Percentiles rank a stretch among this genome's conserved stretches.
These are phyloP conservation scores for Septoria linicola DNA, from an alignment of 2,329 filamentous ascomycete genomes.

Conservation along the genomic window DNA sequence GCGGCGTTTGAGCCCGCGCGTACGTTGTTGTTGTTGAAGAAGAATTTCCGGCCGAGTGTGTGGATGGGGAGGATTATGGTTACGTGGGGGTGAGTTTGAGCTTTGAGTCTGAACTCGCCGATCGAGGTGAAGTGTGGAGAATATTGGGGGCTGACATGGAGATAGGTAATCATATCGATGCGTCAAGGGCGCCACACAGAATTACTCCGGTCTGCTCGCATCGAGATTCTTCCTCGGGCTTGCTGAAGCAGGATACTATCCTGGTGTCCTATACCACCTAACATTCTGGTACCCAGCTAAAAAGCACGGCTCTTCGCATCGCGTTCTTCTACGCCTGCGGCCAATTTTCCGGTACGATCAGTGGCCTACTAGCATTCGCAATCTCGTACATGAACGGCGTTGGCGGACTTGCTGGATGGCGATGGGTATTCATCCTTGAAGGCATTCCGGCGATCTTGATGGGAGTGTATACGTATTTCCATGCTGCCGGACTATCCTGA, in stretches of 20 bases:
- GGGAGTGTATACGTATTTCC: conserved; percentile 41
- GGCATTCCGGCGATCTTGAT: conserved; percentile 37
- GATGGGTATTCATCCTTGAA: conserved; percentile 29
- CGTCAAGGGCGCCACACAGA: conserved; percentile 31
- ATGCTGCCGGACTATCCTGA: conserved; percentile 60
- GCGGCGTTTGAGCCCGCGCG: conserved; percentile 37
- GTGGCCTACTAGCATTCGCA: conserved; percentile 49
- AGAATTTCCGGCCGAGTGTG: conserved; percentile 31
- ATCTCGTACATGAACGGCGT: conserved; percentile 47
- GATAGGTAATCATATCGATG: conserved; percentile 25
- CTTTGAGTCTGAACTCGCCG: too few relatives aligned
- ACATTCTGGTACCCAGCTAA: conserved; percentile 38
- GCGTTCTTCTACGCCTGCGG: conserved; percentile 40
- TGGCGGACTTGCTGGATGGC: conserved; percentile 28
- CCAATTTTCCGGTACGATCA: conserved; percentile 39
- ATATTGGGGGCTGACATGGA: neutral
- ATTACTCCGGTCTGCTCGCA: conserved; percentile 26
- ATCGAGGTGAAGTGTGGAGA: neutral
- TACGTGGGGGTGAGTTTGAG: conserved; percentile 23
- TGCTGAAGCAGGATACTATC: conserved; percentile 32
- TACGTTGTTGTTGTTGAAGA: conserved; percentile 33
- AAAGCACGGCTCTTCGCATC: conserved; percentile 37
- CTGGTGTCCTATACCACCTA: conserved; percentile 33
- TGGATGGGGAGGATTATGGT: conserved; percentile 35
- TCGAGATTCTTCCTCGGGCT: conserved; percentile 31